phyloP scores from a whole-genome alignment of 1,284 basidiomycete genomes.

The Omphalotus olearius region DNA sequence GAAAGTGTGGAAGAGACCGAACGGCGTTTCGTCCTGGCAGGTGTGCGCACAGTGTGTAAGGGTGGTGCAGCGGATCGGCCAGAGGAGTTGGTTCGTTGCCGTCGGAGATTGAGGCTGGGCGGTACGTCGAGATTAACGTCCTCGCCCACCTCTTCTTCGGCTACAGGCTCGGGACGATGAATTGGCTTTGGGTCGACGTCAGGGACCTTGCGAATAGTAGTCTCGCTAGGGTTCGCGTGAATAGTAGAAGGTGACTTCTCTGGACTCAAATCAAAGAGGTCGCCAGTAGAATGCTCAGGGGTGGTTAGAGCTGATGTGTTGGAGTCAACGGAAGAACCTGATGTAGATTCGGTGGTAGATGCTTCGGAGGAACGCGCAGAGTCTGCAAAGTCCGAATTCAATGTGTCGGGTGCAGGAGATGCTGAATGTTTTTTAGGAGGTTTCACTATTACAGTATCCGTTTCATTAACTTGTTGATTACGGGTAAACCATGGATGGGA shows the following conservation, averaged over 20 bases:
- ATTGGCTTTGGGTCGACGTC: slow-evolving; percentile 26
- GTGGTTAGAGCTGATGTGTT: slow-evolving; percentile 52
- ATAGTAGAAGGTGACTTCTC: slow-evolving; percentile 22
- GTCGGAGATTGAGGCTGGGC: slow-evolving; percentile 18
- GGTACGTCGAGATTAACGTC: slow-evolving; percentile 17
- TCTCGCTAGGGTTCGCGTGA: slow-evolving; percentile 49
- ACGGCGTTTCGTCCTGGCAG: slow-evolving; percentile 90
- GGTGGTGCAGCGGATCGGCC: slow-evolving; percentile 42
- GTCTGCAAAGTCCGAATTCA: slow-evolving; percentile 20
- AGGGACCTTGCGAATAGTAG: slow-evolving; percentile 40
- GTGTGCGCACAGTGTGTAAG: slow-evolving; percentile 73
- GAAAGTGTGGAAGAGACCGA: slow-evolving; percentile 85
- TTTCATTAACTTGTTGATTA: slow-evolving; percentile 26
- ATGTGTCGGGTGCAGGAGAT: slow-evolving; percentile 3
- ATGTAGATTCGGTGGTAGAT: slow-evolving; percentile 46
- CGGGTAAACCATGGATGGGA: slow-evolving; percentile 87
- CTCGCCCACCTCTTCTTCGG: slow-evolving; percentile 38
- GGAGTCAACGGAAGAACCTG: slow-evolving; percentile 48
- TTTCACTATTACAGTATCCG: slow-evolving; percentile 22
- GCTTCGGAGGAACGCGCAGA: slow-evolving; percentile 37
- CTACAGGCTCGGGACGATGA: slow-evolving; percentile 36
- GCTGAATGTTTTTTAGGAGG: slow-evolving; percentile 10
- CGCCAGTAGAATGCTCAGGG: slow-evolving; percentile 41
- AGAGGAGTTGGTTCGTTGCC: slow-evolving; percentile 27
- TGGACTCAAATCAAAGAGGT: slow-evolving; percentile 36